Percentiles rank a stretch among this genome's conserved stretches.
These are phyloP conservation scores for Colletotrichum liaoningense DNA, from an alignment of 2,329 filamentous ascomycete species.

Conservation along the genomic window DNA sequence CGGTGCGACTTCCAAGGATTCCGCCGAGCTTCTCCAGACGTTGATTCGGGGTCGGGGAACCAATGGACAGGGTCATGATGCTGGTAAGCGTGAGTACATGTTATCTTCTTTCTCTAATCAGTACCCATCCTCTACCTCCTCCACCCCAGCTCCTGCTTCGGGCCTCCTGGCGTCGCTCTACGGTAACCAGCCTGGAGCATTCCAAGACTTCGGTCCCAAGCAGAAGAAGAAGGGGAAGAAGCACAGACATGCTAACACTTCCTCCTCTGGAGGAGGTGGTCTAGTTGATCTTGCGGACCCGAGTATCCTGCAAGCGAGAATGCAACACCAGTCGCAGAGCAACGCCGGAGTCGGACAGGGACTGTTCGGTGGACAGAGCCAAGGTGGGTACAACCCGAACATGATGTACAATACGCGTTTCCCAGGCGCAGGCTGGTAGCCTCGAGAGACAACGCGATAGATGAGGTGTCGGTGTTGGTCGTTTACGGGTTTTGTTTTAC, in stretches of 20 bases:
- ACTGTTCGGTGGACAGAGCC: constrained; percentile 86
- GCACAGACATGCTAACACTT: constrained; percentile 99
- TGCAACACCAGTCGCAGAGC: constrained; percentile 88
- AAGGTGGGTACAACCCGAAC: constrained; percentile 94
- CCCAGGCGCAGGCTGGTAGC: constrained; percentile 39
- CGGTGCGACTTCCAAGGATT: constrained; percentile 76
- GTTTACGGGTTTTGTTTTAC: constrained; percentile 32
- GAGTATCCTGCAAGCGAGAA: constrained; percentile 98
- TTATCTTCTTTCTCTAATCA: constrained; percentile 92
- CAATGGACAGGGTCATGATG: constrained; percentile 80
- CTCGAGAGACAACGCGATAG: constrained; percentile 17
- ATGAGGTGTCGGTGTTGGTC: constrained; percentile 27
- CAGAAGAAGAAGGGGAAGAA: constrained; percentile 99
- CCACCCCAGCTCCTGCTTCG: constrained; percentile 88
- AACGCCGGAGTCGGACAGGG: constrained; percentile 88
- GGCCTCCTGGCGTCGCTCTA: constrained; percentile 93
- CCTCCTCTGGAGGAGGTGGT: constrained; percentile 98
- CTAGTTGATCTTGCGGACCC: constrained; percentile 99
- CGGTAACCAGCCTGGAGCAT: constrained; percentile 84
- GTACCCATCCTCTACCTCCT: constrained; percentile 84
- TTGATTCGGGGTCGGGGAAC: constrained; percentile 79
- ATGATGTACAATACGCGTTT: constrained; percentile 77
- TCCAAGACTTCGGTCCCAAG: constrained; percentile 93
- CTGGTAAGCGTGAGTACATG: constrained; percentile 98
- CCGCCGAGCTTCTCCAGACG: constrained; percentile 82